Base-by-base conservation (phyloP, 495 filamentous ascomycete species). In the Hypoxylon rickii region DNA sequence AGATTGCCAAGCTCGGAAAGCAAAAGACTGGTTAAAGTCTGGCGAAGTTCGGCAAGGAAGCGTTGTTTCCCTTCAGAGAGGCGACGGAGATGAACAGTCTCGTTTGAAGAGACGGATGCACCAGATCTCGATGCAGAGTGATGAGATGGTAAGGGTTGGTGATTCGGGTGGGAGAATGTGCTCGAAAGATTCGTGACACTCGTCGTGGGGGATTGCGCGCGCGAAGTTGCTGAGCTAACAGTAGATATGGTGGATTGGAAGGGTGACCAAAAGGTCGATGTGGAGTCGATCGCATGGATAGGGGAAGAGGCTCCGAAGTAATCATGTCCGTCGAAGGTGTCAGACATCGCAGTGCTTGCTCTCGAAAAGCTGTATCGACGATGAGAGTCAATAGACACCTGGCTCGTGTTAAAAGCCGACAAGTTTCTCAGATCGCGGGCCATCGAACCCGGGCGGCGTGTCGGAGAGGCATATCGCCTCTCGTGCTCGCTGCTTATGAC, bases 1-100 rank as follows among this genome's bases (percentile, higher is more conserved):
- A 88, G 82, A 37, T 86, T 89, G 7, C 91, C 90, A 12, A 98
- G 78, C 70, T 98, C 94, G 54, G 92, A 97, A 24, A 97, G 74
- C 7, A 98, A 78, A 21, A 98, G 75, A 58, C 90, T 91, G 11
- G 87, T 90, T 45, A 97, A 72, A 0, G 84, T 88, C 64, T 90
- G 89, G 63, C 86, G 86, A 24, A 96, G 74, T 12, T 90, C 86
- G 1, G 82, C 74, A 32, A 96, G 76, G 74, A 96, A 96, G 17
- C 80, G 74, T 12, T 78, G 67, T 61, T 82, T 83, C 40, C 77
- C 77, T 43, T 79, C 76, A 6, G 74, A 73, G 8, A 75, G 59
- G 31, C 76, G 75, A 53, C 81, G 79, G 46, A 84, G 72, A 62
- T 78, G 81, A 13, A 83, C 73, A 0, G 83, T 84, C 42, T 85